Evolutionary conservation across 495 filamentous ascomycete species (phyloP).

Genomic region (Corynascus novoguineensis): DNA sequence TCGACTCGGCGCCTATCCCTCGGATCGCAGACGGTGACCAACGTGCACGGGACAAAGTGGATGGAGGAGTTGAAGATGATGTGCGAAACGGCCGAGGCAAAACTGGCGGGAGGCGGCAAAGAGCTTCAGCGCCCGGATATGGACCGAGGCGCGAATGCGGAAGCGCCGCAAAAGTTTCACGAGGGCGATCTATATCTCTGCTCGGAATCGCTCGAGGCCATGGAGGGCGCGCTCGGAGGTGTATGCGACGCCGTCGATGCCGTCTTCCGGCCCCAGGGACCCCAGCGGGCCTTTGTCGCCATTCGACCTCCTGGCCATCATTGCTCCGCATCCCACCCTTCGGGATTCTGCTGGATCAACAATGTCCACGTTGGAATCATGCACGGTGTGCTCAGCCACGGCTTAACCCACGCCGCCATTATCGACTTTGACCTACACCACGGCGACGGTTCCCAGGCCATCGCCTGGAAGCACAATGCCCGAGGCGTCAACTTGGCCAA

Average conservation of each 20-base stretch:
- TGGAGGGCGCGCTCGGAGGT: constrained; percentile 83
- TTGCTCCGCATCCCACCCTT: constrained; percentile 80
- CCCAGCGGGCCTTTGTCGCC: constrained; percentile 70
- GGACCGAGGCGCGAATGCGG: constrained; percentile 42
- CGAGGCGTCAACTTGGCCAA: constrained; percentile 51
- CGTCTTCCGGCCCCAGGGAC: constrained; percentile 58
- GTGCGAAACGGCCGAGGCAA: constrained; percentile 71
- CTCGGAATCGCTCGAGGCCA: constrained; percentile 72
- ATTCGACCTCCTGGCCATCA: constrained; percentile 90
- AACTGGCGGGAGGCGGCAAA: constrained; percentile 64
- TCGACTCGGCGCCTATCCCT: constrained; percentile 60
- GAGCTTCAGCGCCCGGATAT: constrained; percentile 62
- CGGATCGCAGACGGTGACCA: constrained; percentile 63
- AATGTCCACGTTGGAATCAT: constrained; percentile 97
- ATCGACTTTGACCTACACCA: constrained; percentile 97
- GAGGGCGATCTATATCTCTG: constrained; percentile 87
- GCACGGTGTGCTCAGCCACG: constrained; percentile 73
- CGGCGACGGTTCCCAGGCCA: constrained; percentile 90
- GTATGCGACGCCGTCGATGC: constrained; percentile 88
- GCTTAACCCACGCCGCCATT: constrained; percentile 89
- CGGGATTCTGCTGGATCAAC: constrained; percentile 97
- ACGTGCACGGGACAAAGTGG: constrained; percentile 81
- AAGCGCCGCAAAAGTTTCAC: constrained; percentile 54
- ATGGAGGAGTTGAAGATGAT: constrained; percentile 85
- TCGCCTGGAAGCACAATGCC: constrained; percentile 81